Evolutionary conservation across 2,329 filamentous ascomycete species (phyloP), one percentile per base, ranked within the genome.

Genomic region (Incumbomyces lentus): DNA sequence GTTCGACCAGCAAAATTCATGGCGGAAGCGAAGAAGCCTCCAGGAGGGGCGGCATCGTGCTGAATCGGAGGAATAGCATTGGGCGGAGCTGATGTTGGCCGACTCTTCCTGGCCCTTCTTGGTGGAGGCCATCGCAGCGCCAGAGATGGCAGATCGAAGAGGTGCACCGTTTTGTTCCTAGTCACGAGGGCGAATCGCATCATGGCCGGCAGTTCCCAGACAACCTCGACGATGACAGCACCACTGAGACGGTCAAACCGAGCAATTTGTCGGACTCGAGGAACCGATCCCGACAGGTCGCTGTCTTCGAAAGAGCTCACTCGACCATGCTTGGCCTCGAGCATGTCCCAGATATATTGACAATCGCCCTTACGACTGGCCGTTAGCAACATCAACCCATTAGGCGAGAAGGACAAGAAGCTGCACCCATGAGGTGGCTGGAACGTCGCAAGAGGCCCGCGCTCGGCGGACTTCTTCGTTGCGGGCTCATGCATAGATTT

Each of bases 161-260:
- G 77, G 65, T 98, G 92, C 10, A 95, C 81, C 7, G 92, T 98
- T n/a, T 90, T 88, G 56, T 89, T 85, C 59, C 94, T 87, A 1
- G 92, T 96, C 19, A 95, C 80, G 67, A 98, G 81, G 1, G 89
- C 90, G 33, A 93, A 69, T 49, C 85, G 82, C 60, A 94, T 86
- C 17, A 86, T 86, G 47, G 82, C 81, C 2, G 86, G 86, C 46
- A 78, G 76, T 1, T 84, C 83, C 92, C 92, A 98, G 2, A 81
- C 79, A 35, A 95, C 85, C 59, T 95, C 90, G 17, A 95, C 78
- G 46, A 96, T 86, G 45, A 86, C 84, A 2, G 92, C 87, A 40
- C 90, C 84, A 1, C 90, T 96, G 77, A 95, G 84, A 34, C 92
- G 81, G 16, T 86, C 86, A 60, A 94, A 95, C 50, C 89, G 81